phyloP scores from a whole-genome alignment of 768 basidiomycete genomes.

The Bullera alba region DNA sequence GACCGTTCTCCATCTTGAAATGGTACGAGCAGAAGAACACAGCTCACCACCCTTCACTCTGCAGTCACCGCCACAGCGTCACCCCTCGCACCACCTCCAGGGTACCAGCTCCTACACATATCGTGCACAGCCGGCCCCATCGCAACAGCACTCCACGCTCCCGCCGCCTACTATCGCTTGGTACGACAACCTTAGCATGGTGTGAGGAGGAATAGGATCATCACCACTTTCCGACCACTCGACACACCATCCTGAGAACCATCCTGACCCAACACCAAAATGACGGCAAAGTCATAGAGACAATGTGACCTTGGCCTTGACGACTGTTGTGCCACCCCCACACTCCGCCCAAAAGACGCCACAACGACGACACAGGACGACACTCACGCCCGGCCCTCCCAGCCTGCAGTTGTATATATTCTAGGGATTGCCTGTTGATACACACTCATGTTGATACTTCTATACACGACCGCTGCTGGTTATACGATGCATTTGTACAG shows the following conservation, averaged over 20 bases:
- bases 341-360: not conserved
- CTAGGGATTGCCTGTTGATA: too few relatives aligned
- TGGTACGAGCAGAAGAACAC: not conserved
- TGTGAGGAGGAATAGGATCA: not conserved
- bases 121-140: not conserved
- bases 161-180: conserved; percentile 14
- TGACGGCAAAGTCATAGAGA: not conserved
- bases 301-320: not conserved
- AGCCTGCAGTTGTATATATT: too few relatives aligned
- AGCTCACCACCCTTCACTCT: not conserved
- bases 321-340: not conserved
- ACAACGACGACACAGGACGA: not conserved
- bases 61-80: not conserved
- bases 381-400: too few relatives aligned
- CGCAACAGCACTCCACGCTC: not conserved
- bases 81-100: not conserved
- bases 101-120: not conserved
- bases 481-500: too few relatives aligned
- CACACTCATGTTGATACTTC: too few relatives aligned
- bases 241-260: not conserved
- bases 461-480: too few relatives aligned
- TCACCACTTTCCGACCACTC: not conserved
- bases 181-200: conserved; percentile 18
- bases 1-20: not conserved
- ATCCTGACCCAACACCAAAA: not conserved